phyloP scores from a whole-genome alignment of 495 filamentous ascomycete genomes.

The Neurospora sp. region DNA sequence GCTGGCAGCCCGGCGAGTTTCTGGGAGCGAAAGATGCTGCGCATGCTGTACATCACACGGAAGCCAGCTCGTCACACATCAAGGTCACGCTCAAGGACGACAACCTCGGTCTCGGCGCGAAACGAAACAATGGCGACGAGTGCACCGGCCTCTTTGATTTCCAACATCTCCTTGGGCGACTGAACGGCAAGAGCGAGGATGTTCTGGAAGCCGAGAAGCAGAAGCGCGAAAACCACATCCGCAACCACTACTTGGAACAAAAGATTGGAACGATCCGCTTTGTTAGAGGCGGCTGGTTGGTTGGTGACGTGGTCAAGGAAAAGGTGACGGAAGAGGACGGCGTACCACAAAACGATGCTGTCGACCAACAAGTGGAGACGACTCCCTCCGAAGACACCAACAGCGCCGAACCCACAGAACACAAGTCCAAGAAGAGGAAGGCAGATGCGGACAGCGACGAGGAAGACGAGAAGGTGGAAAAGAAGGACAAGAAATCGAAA shows the following conservation, averaged over 20 bases:
- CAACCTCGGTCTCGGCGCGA: conserved; percentile 78
- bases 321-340: conserved; percentile 3
- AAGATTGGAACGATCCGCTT: conserved; percentile 70
- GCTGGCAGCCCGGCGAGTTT: conserved; percentile 76
- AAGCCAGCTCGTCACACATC: conserved; percentile 67
- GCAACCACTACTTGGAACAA: conserved; percentile 54
- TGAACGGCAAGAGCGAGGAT: conserved; percentile 76
- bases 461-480: conserved; percentile 21
- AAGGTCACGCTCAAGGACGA: conserved; percentile 77
- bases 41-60: conserved; percentile 64
- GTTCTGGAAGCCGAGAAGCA: conserved; percentile 55
- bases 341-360: neutral
- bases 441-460: conserved; percentile 21
- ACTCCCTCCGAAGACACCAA: conserved; percentile 10
- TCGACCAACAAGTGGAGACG: conserved; percentile 13
- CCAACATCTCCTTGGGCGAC: conserved; percentile 69
- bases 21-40: conserved; percentile 64
- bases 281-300: conserved; percentile 67
- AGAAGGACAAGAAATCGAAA: conserved; percentile 29
- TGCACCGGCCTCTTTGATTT: conserved; percentile 76
- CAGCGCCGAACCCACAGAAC: conserved; percentile 16
- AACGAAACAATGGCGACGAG: conserved; percentile 54
- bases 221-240: conserved; percentile 48
- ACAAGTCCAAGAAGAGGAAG: conserved; percentile 37
- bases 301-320: conserved; percentile 43